Conservation (phyloP, 1,139 yeast genomes). For the Hyphopichia buzzinii region DNA sequence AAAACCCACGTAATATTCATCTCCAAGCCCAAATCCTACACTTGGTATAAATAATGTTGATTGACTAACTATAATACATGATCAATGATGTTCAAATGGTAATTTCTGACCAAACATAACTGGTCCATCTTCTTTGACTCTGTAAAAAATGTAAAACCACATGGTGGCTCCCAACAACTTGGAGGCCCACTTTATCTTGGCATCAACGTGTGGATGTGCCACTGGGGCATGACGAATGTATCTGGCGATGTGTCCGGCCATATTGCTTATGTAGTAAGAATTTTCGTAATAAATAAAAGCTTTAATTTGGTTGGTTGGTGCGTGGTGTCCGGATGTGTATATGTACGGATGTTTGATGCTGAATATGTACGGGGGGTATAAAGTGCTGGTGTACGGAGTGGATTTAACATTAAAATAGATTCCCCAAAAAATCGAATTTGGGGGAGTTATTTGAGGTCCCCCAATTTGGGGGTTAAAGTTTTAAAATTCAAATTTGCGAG, state of each 20-base stretch:
- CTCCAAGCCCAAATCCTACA: too few species aligned
- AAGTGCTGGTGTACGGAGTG: too few species aligned
- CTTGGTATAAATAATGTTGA: background rate
- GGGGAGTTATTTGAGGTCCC: too few species aligned
- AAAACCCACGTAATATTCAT: too few species aligned
- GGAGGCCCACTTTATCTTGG: constrained; percentile 55
- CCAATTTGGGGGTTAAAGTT: too few species aligned
- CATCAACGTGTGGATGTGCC: constrained; percentile 54
- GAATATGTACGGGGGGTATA: too few species aligned
- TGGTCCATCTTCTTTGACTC: constrained; percentile 70
- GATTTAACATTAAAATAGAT: too few species aligned
- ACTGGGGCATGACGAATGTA: constrained; percentile 55
- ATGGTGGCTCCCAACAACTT: constrained; percentile 74
- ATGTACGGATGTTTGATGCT: too few species aligned
- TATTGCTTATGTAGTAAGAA: constrained; percentile 6
- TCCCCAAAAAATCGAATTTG: too few species aligned
- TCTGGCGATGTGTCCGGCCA: constrained; percentile 46
- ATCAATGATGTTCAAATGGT: constrained; percentile 41
- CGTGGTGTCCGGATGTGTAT: too few species aligned
- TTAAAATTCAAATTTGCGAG: too few species aligned
- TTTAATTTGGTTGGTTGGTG: constrained; percentile 15
- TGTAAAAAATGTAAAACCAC: constrained; percentile 85
- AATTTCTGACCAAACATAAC: constrained; percentile 51
- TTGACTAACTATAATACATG: background rate
- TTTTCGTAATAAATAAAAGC: background rate